Base-by-base conservation (phyloP, 1,139 yeast genomes). In the Scheffersomyces insectosa region DNA sequence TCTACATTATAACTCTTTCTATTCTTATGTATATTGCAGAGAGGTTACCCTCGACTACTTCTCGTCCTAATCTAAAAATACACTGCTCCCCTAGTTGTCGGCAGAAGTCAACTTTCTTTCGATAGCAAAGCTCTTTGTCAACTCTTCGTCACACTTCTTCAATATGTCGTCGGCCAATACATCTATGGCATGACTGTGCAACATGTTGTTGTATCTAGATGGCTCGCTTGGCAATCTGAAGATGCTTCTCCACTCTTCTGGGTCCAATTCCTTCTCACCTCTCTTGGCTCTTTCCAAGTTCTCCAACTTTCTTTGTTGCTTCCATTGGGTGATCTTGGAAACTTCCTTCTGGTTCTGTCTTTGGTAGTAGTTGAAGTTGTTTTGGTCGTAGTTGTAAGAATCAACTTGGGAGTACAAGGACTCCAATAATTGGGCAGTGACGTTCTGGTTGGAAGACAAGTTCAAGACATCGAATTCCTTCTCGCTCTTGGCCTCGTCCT, bases 331-430 rank as follows among this genome's bases (percentile, higher is more conserved):
- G 50, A 87, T 77, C 70, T 84, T 86, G 47, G 82, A 68, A 62
- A 76, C 75, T 60, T 88, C 96, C 63, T 90, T 80, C 42, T 83
- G 80, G 51, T 81, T 72, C 57, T 82, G 85, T 70, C 95, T 82
- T 69, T 87, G 95, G 71, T 83, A 88, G 65, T 83, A 84, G 70
- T 87, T 87, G 73, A 85, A 84, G 67, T 85, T 87, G 55, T 86
- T 85, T 63, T 87, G 88, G 60, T 87, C 95, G 59, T 84, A 84
- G 68, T 85, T 85, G 70, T 82, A 83, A 39, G 85, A 83, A 63
- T 89, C 96, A 37, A 87, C 79, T 42, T 89, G 82, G 45, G 85
- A 86, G 59, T 84, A 79, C 56, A 89, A 75, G 38, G 80, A 79
- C 60, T 88, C 95, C 50, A 85, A 78, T 55, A 74, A 68, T 55